phyloP scores from a whole-genome alignment of 192 early-diverging fungal species.

The Coemansia sp. region DNA sequence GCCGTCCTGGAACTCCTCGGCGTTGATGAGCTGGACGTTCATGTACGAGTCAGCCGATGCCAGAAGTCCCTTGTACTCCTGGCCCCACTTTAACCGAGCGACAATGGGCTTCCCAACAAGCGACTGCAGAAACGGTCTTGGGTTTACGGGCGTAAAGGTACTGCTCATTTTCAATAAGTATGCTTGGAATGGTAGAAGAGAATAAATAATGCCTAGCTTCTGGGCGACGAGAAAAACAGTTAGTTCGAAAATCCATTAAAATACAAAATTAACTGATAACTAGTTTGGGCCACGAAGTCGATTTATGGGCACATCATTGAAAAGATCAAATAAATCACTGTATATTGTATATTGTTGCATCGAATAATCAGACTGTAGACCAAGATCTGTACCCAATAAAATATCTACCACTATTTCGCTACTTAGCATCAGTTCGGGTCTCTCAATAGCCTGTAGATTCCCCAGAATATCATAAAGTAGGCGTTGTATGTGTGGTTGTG shows the following conservation, averaged over 20 bases:
- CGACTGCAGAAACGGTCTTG: slow-evolving; percentile 92
- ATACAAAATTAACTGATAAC: neutral
- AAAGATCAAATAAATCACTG: neutral
- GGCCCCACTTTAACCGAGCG: slow-evolving; percentile 97
- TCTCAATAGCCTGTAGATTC: too few relatives aligned
- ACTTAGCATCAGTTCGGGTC: too few relatives aligned
- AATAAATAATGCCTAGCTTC: neutral
- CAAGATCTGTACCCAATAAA: neutral
- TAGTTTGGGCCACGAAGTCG: neutral
- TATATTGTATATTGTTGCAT: too few relatives aligned
- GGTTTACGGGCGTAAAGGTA: slow-evolving; percentile 87
- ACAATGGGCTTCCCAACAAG: slow-evolving; percentile 90
- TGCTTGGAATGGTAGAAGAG: neutral
- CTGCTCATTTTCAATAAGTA: slow-evolving; percentile 19
- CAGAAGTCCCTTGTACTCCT: slow-evolving; percentile 94
- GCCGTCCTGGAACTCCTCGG: slow-evolving; percentile 95
- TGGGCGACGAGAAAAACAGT: neutral
- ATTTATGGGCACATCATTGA: slow-evolving; percentile 6
- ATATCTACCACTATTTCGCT: neutral
- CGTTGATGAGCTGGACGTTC: slow-evolving; percentile 94
- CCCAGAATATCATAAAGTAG: too few relatives aligned
- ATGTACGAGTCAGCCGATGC: slow-evolving; percentile 94
- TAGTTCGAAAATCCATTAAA: neutral
- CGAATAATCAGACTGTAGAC: neutral
- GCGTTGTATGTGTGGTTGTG: too few relatives aligned